These are phyloP conservation scores for Penicillium corylophilum DNA, from an alignment of 2,329 filamentous ascomycete species.

Conservation along the genomic window DNA sequence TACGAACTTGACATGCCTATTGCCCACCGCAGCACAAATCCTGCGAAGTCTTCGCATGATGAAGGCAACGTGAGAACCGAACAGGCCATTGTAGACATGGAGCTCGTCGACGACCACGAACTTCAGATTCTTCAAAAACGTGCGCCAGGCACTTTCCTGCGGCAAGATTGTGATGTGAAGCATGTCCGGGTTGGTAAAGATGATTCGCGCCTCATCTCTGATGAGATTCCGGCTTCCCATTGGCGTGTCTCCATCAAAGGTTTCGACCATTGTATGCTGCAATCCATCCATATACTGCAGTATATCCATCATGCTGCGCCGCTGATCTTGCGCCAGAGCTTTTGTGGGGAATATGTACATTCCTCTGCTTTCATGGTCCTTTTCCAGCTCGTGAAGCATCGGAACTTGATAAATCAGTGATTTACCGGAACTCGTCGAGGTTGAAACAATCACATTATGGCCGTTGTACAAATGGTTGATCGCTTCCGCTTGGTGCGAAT, in stretches of 20 bases:
- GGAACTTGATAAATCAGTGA: constrained; percentile 97
- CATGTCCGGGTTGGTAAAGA: constrained; percentile 99
- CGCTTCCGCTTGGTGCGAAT: constrained; percentile 88
- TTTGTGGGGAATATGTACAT: constrained; percentile 99
- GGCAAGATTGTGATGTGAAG: constrained; percentile 90
- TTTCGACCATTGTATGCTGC: constrained; percentile 77
- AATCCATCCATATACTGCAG: constrained; percentile 76
- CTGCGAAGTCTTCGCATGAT: constrained; percentile 88
- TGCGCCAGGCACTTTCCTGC: constrained; percentile 85
- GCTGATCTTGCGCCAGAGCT: constrained; percentile 91
- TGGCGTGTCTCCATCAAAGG: constrained; percentile 92
- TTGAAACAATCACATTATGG: constrained; percentile 85
- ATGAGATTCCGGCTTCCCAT: constrained; percentile 76
- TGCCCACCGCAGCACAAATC: constrained; percentile 87
- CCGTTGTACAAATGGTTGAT: constrained; percentile 84
- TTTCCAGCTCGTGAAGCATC: constrained; percentile 81
- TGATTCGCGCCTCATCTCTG: constrained; percentile 83
- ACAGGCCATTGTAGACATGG: constrained; percentile 93
- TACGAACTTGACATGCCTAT: constrained; percentile 80
- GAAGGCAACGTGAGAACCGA: constrained; percentile 90
- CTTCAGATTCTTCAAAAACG: constrained; percentile 81
- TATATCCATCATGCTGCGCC: constrained; percentile 81
- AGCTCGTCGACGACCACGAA: constrained; percentile 91
- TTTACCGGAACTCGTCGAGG: constrained; percentile 94
- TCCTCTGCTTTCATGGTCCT: constrained; percentile 72